Conservation (phyloP, 306 rosid species). For the Erythrophleum fordii region DNA sequence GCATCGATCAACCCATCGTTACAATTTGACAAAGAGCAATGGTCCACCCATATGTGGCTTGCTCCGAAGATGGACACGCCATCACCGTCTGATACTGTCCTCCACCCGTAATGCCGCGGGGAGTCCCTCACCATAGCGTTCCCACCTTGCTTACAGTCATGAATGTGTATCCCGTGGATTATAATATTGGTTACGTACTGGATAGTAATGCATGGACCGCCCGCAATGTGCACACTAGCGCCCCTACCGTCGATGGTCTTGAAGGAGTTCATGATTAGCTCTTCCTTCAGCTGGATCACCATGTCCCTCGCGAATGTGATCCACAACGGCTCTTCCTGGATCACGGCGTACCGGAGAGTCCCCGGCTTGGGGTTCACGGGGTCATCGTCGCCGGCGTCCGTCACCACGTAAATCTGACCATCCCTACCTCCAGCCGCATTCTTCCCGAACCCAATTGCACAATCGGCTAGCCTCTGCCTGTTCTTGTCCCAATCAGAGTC, state of each 20-base stretch:
- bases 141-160: slow-evolving; percentile 92
- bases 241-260: slow-evolving; percentile 95
- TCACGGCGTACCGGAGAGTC: slow-evolving; percentile 82
- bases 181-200: slow-evolving; percentile 88
- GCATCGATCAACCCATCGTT: slow-evolving; percentile 86
- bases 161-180: slow-evolving; percentile 77
- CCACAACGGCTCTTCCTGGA: slow-evolving; percentile 95
- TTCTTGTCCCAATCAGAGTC: slow-evolving; percentile 85
- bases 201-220: slow-evolving; percentile 93
- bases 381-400: slow-evolving; percentile 73
- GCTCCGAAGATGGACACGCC: slow-evolving; percentile 97
- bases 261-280: slow-evolving; percentile 92
- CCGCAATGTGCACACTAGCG: slow-evolving; percentile 90
- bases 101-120: slow-evolving; percentile 85
- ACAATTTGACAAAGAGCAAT: slow-evolving; percentile 86
- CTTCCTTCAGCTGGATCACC: slow-evolving; percentile 86
- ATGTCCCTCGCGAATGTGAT: slow-evolving; percentile 87
- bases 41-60: slow-evolving; percentile 94
- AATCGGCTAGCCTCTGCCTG: slow-evolving; percentile 85
- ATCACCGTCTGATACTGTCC: slow-evolving; percentile 92
- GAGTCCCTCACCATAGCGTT: slow-evolving; percentile 85
- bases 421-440: slow-evolving; percentile 83
- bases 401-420: slow-evolving; percentile 80
- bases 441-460: slow-evolving; percentile 94
- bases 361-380: slow-evolving; percentile 82